Evolutionary conservation across 78 protist species (phyloP), one percentile per base, ranked within the genome.

Genomic region (Andalucia godoyi): DNA sequence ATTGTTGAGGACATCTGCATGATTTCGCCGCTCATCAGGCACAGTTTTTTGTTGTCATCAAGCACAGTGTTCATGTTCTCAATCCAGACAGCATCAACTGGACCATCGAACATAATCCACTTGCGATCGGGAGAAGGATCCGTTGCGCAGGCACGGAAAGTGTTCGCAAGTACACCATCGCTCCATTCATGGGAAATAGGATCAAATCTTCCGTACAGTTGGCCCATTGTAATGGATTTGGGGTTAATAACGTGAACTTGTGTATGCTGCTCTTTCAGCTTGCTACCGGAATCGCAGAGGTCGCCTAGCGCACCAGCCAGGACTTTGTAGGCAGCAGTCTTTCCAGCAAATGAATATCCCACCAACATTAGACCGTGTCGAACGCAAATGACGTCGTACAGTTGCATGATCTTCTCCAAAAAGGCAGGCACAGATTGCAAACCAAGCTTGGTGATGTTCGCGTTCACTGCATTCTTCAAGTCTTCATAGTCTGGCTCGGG

Each of bases 61-160:
- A 79, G 68, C 47, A 79, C 67, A 8, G 84, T 60, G 51, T 64
- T 62, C 59, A 79, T 50, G 52, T 34, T 60, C 73, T 86, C 91
- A 43, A 86, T 59, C 91, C 91, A 86, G 4, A 55, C 15, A n/a
- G 89, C 78, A 46, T 84, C 89, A 9, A 79, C 86, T 0, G 89
- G 85, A 25, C 89, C 89, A 43, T 84, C 89, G 63, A 74, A 72
- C 36, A 74, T 53, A 23, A 83, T 27, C 89, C 89, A 83, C 6
- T 73, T 59, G 38, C 0, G 25, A 9, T 1, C 15, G 32, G 32
- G 4, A 18, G 60, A n/a, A 60, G 40, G 52, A n/a, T 74, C 50
- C 23, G 58, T 8, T 17, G 66, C 46, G 4, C 33, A 5, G 32
- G 18, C 27, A 29, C 61, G 63, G 29, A 49, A 54, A 5, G 10